Evolutionary conservation across 192 early-diverging fungal genomes (phyloP).

Genomic region (Coemansia sp.): DNA sequence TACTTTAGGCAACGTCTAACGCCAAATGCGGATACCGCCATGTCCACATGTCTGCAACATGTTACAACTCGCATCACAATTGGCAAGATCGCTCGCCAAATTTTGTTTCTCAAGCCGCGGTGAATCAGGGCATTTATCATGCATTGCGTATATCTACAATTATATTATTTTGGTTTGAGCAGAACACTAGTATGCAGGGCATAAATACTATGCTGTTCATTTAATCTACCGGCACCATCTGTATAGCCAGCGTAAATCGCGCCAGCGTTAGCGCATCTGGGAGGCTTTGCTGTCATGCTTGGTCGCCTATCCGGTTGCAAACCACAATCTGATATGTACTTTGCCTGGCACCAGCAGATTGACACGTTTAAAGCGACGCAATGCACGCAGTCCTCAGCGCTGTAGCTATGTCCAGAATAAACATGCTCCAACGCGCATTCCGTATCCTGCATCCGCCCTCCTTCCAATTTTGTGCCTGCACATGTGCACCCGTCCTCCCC

Average conservation of each 20-base stretch:
- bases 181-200: background rate
- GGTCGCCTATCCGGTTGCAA: background rate
- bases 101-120: background rate
- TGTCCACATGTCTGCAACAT: background rate
- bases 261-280: background rate
- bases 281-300: background rate
- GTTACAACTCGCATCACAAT: background rate
- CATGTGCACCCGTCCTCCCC: conserved; percentile 3
- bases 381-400: conserved; percentile 11
- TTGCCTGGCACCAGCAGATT: background rate
- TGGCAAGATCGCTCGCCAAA: background rate
- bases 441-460: conserved; percentile 2
- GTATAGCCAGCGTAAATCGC: background rate
- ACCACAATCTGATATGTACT: background rate
- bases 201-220: background rate
- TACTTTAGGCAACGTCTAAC: background rate
- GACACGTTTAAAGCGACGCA: background rate
- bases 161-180: background rate
- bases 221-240: background rate
- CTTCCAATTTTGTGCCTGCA: conserved; percentile 4
- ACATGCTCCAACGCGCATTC: conserved; percentile 2
- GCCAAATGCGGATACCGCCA: background rate
- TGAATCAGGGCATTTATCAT: background rate
- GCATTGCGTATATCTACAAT: background rate
- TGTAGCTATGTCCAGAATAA: conserved; percentile 8